Evolutionary conservation across 495 filamentous ascomycete genomes (phyloP), one percentile per base, ranked within the genome.

Genomic region (Corynascus novoguineensis): DNA sequence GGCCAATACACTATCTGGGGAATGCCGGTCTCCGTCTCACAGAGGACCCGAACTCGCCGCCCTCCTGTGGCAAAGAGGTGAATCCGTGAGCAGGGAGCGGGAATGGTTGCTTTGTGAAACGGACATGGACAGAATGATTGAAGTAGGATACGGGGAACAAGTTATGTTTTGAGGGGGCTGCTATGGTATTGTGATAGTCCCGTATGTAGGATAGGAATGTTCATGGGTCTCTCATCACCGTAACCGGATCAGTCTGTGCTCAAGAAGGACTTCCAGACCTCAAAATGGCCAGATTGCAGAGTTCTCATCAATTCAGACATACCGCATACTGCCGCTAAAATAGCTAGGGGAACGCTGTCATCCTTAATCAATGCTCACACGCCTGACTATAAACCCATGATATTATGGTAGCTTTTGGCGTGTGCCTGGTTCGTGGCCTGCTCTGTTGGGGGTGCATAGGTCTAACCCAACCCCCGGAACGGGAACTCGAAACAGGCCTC

Each of bases 401-500:
- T 44, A 44, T 24, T 44, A 22, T 44, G 22, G 41, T 44, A 44
- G 41, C 41, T 44, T 24, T 44, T 4, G n/a, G 21, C 17, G 41
- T 44, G 19, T 44, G 41, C 41, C 41, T 14, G 41, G 41, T 44
- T 44, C 22, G 41, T 44, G 11, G 41, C 41, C 41, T 44, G 41
- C 22, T 44, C 41, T 14, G 22, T 44, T 44, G 22, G 22, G 22
- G 41, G 41, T 44, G 22, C 22, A 24, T 14, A 44, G 19, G 41
- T 44, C 41, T 24, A 25, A 44, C 22, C 51, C 37, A 38, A 54
- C 21, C 35, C 51, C 37, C 32, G 35, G 51, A 54, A 54, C 51
- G 27, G 32, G 37, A 54, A 54, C 51, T 54, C 15, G 37, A 54
- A 40, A 54, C 22, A 45, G 35, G 51, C 51, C 22, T 35, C 37